phyloP scores from a whole-genome alignment of 176 grass and related monocot species.

The Triticum urartu region DNA sequence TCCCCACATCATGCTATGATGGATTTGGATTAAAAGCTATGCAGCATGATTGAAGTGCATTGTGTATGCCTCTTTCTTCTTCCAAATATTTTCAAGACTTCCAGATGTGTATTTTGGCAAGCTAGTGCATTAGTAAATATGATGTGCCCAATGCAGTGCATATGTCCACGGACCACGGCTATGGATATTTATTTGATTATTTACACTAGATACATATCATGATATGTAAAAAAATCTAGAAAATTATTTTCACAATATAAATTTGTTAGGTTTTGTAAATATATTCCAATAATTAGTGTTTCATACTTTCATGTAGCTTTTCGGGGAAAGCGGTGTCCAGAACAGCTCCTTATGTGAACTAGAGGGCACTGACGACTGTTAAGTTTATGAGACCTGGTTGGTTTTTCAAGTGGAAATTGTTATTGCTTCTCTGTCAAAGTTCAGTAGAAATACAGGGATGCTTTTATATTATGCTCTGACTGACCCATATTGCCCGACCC shows the following conservation, averaged over 20 bases:
- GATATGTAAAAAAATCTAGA: neutral
- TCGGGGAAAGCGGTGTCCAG: neutral
- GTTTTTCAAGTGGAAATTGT: neutral
- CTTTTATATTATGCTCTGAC: neutral
- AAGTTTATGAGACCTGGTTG: neutral
- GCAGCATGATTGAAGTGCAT: neutral
- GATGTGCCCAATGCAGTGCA: neutral
- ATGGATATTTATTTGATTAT: neutral
- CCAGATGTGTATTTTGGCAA: neutral
- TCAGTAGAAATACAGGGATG: neutral
- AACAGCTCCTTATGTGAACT: neutral
- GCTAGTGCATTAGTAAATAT: neutral
- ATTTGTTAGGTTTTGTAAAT: neutral
- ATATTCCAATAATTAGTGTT: neutral
- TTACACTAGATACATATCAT: neutral
- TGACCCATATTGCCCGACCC: neutral
- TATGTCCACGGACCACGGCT: neutral
- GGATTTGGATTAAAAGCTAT: neutral
- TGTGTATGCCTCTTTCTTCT: neutral
- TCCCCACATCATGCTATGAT: neutral
- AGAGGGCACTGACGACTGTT: neutral
- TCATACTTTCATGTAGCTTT: neutral
- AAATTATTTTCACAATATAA: neutral
- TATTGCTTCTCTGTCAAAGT: neutral
- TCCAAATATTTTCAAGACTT: neutral